Conservation (phyloP, 1,284 basidiomycete species). For the Sporisorium exsertum region DNA sequence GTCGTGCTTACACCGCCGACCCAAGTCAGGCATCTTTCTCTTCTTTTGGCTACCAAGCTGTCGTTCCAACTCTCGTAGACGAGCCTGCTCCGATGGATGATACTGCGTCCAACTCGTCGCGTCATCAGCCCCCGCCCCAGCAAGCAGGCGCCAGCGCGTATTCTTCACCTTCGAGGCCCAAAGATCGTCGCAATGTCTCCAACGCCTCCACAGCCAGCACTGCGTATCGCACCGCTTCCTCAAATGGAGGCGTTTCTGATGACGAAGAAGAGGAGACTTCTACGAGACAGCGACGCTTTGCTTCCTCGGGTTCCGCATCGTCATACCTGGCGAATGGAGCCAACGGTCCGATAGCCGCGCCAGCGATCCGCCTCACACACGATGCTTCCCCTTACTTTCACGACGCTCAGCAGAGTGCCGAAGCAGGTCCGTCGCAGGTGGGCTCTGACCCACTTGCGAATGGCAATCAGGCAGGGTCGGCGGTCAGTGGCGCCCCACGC, state of each 20-base stretch:
- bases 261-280: conserved; percentile 25
- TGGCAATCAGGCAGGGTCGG: conserved; percentile 10
- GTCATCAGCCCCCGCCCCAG: conserved; percentile 15
- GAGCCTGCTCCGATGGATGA: conserved; percentile 17
- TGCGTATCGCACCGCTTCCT: conserved; percentile 48
- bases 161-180: conserved; percentile 10
- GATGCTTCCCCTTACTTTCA: conserved; percentile 42
- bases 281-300: conserved; percentile 22
- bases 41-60: not conserved
- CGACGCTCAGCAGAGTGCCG: conserved; percentile 13
- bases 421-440: conserved; percentile 15
- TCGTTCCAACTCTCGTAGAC: conserved; percentile 13
- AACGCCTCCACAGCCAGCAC: conserved; percentile 48
- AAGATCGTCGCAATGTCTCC: conserved; percentile 38
- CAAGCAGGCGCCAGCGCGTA: not conserved
- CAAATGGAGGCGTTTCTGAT: conserved; percentile 24
- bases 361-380: conserved; percentile 48
- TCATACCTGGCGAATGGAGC: conserved; percentile 15
- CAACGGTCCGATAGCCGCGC: conserved; percentile 16
- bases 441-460: not conserved
- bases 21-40: conserved; percentile 3
- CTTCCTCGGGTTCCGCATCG: conserved; percentile 26
- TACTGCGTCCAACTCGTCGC: not conserved
- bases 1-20: conserved; percentile 44
- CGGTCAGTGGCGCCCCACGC: conserved; percentile 29